Base-by-base conservation (phyloP, 805 yeast species). In the Ogataea trehalophila region DNA sequence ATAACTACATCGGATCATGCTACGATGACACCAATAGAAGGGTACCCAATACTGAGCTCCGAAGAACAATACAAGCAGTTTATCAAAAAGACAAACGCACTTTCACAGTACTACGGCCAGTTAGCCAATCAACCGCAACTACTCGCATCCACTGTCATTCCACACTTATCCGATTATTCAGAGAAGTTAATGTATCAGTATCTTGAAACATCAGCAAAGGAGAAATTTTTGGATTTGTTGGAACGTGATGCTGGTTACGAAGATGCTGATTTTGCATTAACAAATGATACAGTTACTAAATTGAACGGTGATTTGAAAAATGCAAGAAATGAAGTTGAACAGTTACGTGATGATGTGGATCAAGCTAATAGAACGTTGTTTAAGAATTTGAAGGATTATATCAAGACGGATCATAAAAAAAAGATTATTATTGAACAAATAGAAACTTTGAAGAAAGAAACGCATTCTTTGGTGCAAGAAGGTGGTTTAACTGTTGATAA, bases 201-300 rank as follows among this genome's bases (percentile, higher is more conserved):
- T 58, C 61, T 83, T 38, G 92, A 85, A 60, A 86, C 83, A 56
- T 90, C 83, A 52, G 75, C 89, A 4, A 77, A 85, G 51, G 87
- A 83, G 53, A 76, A 78, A 61, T 85, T 85, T 62, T 65, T 85
- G 35, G 65, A 85, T 35, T 67, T 70, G 26, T 65, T 85, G 9
- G 66, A 79, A 13, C 69, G 64, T 44, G 66, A 66, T 8, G 56
- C 55, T 14, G 56, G 54, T 17, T 41, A 58, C 37, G 51, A 59
- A 34, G 54, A 49, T 7, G 43, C 53, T 2, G 63, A 63, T 29
- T 55, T 61, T 43, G 49, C 49, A 9, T 43, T 50, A 2, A 49
- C 62, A 5, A 57, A 52, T 26, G 43, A 48, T 16, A 48, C 53
- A 36, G 55, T 57, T n/a, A 41, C 43, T 5, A 48, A 52, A 31